Conservation (phyloP, 768 basidiomycete species). For the Russula virescens region DNA sequence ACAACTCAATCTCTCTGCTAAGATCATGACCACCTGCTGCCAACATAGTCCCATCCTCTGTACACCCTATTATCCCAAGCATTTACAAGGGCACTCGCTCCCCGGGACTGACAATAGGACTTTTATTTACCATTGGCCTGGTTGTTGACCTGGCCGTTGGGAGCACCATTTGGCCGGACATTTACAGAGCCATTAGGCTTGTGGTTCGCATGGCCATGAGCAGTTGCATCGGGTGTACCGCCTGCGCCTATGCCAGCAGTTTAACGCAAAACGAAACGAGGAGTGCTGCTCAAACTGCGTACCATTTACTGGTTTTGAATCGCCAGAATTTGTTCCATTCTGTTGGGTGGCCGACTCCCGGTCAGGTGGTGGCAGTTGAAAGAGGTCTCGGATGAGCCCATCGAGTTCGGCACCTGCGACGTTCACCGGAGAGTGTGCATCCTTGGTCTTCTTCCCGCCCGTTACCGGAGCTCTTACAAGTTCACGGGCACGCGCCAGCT, state of each 20-base stretch:
- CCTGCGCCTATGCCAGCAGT: neutral
- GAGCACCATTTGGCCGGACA: neutral
- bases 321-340: neutral
- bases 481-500: conserved; percentile 51
- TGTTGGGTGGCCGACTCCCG: neutral
- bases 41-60: neutral
- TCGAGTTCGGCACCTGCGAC: conserved; percentile 14
- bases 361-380: conserved; percentile 4
- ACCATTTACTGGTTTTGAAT: conserved; percentile 12
- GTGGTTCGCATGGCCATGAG: neutral
- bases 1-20: neutral
- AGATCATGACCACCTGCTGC: neutral
- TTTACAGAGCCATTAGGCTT: neutral
- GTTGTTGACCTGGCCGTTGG: conserved; percentile 1
- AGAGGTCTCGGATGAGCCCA: conserved; percentile 16
- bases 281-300: neutral
- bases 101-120: too few species aligned
- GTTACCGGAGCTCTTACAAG: conserved; percentile 10
- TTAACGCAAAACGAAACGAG: conserved; percentile 5
- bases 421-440: neutral
- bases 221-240: neutral
- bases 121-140: conserved; percentile 9
- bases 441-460: neutral
- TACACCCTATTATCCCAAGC: neutral
- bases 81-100: too few species aligned